Percentiles rank a stretch among this genome's conserved stretches.
Evolutionary conservation across 331 rosid species (phyloP).

Genomic region (Prunus yedoensis): DNA sequence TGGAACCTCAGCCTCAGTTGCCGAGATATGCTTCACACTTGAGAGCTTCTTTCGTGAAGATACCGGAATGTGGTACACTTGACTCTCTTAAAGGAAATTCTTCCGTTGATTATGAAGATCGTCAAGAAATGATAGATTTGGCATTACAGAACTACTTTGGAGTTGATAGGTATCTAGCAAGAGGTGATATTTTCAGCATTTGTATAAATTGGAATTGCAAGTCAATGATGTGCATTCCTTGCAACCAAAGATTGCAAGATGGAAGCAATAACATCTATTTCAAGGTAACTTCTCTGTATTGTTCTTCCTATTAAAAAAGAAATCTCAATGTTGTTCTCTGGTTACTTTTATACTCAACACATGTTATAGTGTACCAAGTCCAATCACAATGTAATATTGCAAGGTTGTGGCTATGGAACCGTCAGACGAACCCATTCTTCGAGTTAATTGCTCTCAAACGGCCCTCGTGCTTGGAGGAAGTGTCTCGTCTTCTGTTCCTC

Average conservation of each 20-base stretch:
- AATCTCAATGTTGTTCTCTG: neutral
- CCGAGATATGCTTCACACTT: constrained; percentile 74
- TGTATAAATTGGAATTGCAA: constrained; percentile 74
- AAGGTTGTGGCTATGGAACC: constrained; percentile 95
- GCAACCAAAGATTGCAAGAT: constrained; percentile 46
- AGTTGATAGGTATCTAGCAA: constrained; percentile 74
- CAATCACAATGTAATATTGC: constrained; percentile 29
- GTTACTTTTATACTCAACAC: constrained; percentile 11
- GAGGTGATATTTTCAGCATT: constrained; percentile 75
- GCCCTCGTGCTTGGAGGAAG: constrained; percentile 95
- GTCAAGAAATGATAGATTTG: constrained; percentile 75
- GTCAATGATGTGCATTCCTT: constrained; percentile 65
- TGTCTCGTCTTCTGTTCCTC: constrained; percentile 74
- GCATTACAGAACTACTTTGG: constrained; percentile 74
- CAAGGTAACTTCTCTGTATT: constrained; percentile 56
- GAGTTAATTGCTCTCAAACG: constrained; percentile 61
- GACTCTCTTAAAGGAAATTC: constrained; percentile 67
- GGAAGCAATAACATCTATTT: constrained; percentile 56
- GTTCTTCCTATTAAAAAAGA: neutral
- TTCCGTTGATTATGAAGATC: constrained; percentile 60
- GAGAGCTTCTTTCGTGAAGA: constrained; percentile 82
- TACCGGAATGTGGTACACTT: constrained; percentile 74
- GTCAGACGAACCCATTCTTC: constrained; percentile 63
- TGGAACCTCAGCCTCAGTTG: constrained; percentile 46
- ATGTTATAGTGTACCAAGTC: constrained; percentile 16